Evolutionary conservation across 306 rosid genomes (phyloP), one percentile per base, ranked within the genome.

Genomic region (Sesbania bispinosa): DNA sequence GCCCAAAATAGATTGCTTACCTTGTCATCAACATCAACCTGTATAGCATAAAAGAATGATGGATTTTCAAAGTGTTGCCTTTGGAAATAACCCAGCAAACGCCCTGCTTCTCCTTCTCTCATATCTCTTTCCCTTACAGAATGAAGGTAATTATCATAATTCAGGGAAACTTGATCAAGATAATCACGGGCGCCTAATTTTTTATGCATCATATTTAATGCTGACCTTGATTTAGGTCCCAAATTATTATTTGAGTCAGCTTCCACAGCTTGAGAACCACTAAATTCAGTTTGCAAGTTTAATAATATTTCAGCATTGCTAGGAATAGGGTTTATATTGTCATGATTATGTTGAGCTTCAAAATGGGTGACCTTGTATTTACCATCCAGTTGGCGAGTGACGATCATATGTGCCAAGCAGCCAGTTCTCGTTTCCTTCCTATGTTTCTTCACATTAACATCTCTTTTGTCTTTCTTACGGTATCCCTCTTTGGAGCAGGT

Each of bases 361-460:
- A 80, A 84, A 75, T 88, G 89, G 5, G 90, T 84, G 46, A 88
- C 87, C 39, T 48, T 72, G 61, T 86, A 88, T 79, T 75, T 81
- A 69, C 90, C 77, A 73, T 86, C 73, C 63, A 73, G 69, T 59
- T 80, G 90, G 64, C 87, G 90, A 39, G 94, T 86, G 61, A 88
- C 59, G 19, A 88, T 86, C 85, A 88, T 82, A 71, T 86, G 94
- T 1, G 89, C 94, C 77, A 82, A 46, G 79, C 94, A 88, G 54
- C 94, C 94, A 43, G 90, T 88, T 82, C 94, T 86, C 1, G 86
- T 88, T 79, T 86, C 94, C 84, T 65, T 88, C 60, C 86, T 14
- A 60, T 80, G 94, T 69, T 80, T 88, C 85, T 82, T 88, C 70
- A 81, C 90, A 82, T 30, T 77, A 48, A 10, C 63, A 65, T 75